Base-by-base conservation (phyloP, 2,329 filamentous ascomycete species). In the Stagonosporopsis chrysanthemi region DNA sequence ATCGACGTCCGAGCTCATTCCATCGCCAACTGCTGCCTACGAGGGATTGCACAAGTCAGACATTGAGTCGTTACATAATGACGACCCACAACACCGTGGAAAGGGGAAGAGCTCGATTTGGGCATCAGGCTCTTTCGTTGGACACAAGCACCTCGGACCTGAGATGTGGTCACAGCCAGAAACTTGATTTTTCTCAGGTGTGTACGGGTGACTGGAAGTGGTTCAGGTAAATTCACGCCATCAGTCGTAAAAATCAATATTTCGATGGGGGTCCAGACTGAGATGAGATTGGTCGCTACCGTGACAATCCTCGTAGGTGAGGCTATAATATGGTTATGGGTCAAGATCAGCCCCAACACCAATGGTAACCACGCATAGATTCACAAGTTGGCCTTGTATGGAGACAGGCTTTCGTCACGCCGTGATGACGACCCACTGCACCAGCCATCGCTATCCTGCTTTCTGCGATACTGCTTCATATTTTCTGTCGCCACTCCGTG, bases 11-110 rank as follows among this genome's bases (percentile, higher is more conserved):
- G n/a, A n/a, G 40, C 40, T 43, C 24, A 23, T 15, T n/a, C 40
- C n/a, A 15, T 19, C 40, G 40, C 40, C 36, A 36, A 36, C 47
- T 56, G 53, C 41, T 56, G 53, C 53, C 53, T 56, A 23, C 35
- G 36, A 36, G 43, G 36, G 53, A 51, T 56, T 11, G 8, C 53
- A 47, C 47, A 46, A 17, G 41, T 22, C 19, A 36, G 29, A 36
- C 40, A 40, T 35, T 45, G 46, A 17, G 15, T 28, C 26, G 26
- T 14, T 46, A 28, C 35, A 28, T 31, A 24, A 26, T 31, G 17
- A 19, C 31, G 19, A 44, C 11, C 23, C 12, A 19, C 28, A 14
- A 11, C 19, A 33, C 15, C 41, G 19, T 33, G 19, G 23, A 17
- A 48, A 26, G 26, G n/a, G 14, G 23, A 19, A 49, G 33, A 23